Conservation (phyloP, 2,329 filamentous ascomycete genomes). For the Talaromyces pinophilus region DNA sequence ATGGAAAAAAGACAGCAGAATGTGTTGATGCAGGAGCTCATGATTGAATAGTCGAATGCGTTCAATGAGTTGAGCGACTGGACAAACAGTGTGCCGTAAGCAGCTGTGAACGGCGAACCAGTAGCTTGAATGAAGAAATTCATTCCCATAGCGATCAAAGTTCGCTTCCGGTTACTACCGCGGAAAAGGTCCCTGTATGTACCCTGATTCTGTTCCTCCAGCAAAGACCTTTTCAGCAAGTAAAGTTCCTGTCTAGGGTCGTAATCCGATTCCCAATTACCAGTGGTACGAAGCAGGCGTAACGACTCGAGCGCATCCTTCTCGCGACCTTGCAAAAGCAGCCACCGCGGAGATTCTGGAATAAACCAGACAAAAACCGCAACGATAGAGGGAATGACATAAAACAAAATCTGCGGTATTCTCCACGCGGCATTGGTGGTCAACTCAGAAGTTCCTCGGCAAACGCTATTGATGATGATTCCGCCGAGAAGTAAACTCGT, state of each 20-base stretch:
- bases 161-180: slow-evolving; percentile 22
- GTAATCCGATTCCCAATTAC: neutral
- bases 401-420: slow-evolving; percentile 31
- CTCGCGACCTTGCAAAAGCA: slow-evolving; percentile 30
- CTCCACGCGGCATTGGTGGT: slow-evolving; percentile 36
- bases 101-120: slow-evolving; percentile 22
- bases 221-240: slow-evolving; percentile 18
- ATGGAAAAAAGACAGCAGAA: slow-evolving; percentile 23
- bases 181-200: slow-evolving; percentile 22
- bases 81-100: slow-evolving; percentile 20
- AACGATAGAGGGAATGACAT: slow-evolving; percentile 30
- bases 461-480: slow-evolving; percentile 28
- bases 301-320: slow-evolving; percentile 40
- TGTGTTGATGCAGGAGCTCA: slow-evolving; percentile 35
- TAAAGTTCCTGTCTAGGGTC: slow-evolving; percentile 15
- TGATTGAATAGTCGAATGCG: slow-evolving; percentile 52
- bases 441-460: slow-evolving; percentile 27
- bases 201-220: slow-evolving; percentile 21
- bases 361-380: slow-evolving; percentile 31
- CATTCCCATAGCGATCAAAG: slow-evolving; percentile 22
- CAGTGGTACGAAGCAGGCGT: slow-evolving; percentile 38
- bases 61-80: slow-evolving; percentile 23
- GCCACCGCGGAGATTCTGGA: slow-evolving; percentile 33
- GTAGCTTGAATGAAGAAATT: slow-evolving; percentile 23
- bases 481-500: slow-evolving; percentile 27